These are phyloP conservation scores for Colletotrichum sp. DNA, from an alignment of 2,329 filamentous ascomycete species.

Conservation along the genomic window DNA sequence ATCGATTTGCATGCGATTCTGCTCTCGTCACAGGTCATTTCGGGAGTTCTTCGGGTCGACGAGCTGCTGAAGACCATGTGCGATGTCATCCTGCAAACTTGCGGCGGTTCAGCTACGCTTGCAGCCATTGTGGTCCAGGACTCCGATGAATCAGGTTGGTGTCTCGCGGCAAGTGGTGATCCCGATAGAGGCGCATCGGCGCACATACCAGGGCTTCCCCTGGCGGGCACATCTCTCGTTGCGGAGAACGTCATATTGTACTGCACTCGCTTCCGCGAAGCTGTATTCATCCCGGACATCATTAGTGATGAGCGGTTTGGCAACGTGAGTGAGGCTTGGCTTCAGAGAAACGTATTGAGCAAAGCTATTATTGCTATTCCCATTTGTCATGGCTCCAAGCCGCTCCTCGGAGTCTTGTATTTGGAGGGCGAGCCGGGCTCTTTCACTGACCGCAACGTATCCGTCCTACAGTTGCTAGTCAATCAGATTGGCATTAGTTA, in stretches of 20 bases:
- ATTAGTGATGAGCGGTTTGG: slow-evolving; percentile 79
- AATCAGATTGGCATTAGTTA: slow-evolving; percentile 80
- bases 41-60: slow-evolving; percentile 78
- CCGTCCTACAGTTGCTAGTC: slow-evolving; percentile 72
- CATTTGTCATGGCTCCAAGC: slow-evolving; percentile 74
- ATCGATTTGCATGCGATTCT: slow-evolving; percentile 81
- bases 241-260: slow-evolving; percentile 80
- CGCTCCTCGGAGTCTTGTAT: slow-evolving; percentile 76
- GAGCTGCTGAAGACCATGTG: slow-evolving; percentile 81
- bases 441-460: slow-evolving; percentile 77
- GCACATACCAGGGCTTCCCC: slow-evolving; percentile 68
- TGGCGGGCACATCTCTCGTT: slow-evolving; percentile 71
- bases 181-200: slow-evolving; percentile 72
- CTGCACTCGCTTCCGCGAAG: slow-evolving; percentile 77
- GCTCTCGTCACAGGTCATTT: slow-evolving; percentile 80
- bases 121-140: slow-evolving; percentile 79
- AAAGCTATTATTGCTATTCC: slow-evolving; percentile 82
- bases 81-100: slow-evolving; percentile 80
- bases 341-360: slow-evolving; percentile 70
- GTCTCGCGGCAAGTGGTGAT: slow-evolving; percentile 75
- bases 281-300: slow-evolving; percentile 76
- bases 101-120: slow-evolving; percentile 71
- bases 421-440: slow-evolving; percentile 77
- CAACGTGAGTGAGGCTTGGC: slow-evolving; percentile 74
- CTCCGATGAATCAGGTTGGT: slow-evolving; percentile 68